Base-by-base conservation (phyloP, 768 basidiomycete species). In the Basidioascus undulatus region DNA sequence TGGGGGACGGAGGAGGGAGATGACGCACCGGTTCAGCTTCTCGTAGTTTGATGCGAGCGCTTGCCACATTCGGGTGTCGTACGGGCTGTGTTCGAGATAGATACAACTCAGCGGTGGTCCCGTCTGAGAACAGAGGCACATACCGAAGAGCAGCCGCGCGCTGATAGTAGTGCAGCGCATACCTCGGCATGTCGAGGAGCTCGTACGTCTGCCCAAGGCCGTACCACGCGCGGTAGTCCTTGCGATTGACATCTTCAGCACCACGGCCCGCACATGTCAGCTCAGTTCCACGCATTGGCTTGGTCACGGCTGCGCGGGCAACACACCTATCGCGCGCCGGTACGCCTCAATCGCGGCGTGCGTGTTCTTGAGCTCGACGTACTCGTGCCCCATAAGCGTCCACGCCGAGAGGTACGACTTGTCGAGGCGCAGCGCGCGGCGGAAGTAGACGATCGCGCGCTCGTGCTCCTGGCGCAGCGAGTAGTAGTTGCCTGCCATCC, bases 361-460 rank as follows among this genome's bases (percentile, higher is more conserved):
- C 5, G 84, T 84, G 57, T 98, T 96, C 61, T 96, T 96, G 75
- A 92, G 75, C 61, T 98, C 92, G 33, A 98, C 79, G 51, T 80
- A 94, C 59, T 96, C 92, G 53, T 98, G 92, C 1, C 92, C 92
- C 83, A 98, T 86, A 47, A 98, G 61, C 4, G 89, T 96, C 92
- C 92, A 98, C 5, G 92, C 92, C 6, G 86, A 80, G 34, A 96
- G 66, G 59, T 86, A 96, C 2, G 79, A 86, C 41, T 80, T 70
- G 57, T 98, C 87, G 35, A 98, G 70, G 53, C 87, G 76, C n/a
- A 86, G 79, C 7, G 89, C 84, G 44, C 87, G 70, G 47, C 76
- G 69, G 60, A 96, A 96, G 59, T 94, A 94, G 51, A 77, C 77
- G 48, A 94, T 76, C 1, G 92, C 86, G 60, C 89, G 87, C 56